A percentile compares a stretch with the other conserved stretches of the same genome.
These are phyloP conservation scores for Rhodotorula sp. DNA, from an alignment of 1,284 basidiomycete species.

Conservation along the genomic window DNA sequence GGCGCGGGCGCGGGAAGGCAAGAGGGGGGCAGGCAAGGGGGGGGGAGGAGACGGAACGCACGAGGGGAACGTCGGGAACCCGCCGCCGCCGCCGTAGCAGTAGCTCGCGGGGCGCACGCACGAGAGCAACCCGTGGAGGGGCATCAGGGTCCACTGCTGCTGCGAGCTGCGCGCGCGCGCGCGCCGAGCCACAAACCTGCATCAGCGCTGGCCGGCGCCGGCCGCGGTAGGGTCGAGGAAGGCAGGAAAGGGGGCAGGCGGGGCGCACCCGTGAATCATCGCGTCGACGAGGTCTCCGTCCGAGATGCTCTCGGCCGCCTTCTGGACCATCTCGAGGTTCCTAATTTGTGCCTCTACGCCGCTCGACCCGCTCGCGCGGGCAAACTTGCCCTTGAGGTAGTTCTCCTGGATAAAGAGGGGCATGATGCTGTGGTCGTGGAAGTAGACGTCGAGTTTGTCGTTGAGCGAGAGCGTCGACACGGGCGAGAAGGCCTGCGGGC, in stretches of 20 bases:
- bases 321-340: conserved; percentile 66
- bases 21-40: not conserved
- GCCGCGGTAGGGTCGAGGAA: not conserved
- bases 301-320: conserved; percentile 86
- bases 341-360: conserved; percentile 65
- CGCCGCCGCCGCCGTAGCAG: conserved; percentile 68
- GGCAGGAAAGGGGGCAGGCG: not conserved
- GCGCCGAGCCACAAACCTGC: no score
- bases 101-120: conserved; percentile 80
- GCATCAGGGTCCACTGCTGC: conserved; percentile 96
- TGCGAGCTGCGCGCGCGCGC: conserved; percentile 70
- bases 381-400: conserved; percentile 79
- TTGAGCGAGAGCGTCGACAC: conserved; percentile 78
- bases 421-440: conserved; percentile 91
- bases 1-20: not conserved
- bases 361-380: conserved; percentile 56
- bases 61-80: conserved; percentile 68
- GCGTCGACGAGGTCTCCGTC: conserved; percentile 94
- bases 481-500: conserved; percentile 82
- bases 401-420: conserved; percentile 96
- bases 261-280: conserved; percentile 81
- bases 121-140: conserved; percentile 86
- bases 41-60: conserved; percentile 54
- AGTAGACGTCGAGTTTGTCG: conserved; percentile 95
- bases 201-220: no score